These are phyloP conservation scores for Tetraselmis chui DNA, from an alignment of 139 green algal genomes.

Conservation along the genomic window DNA sequence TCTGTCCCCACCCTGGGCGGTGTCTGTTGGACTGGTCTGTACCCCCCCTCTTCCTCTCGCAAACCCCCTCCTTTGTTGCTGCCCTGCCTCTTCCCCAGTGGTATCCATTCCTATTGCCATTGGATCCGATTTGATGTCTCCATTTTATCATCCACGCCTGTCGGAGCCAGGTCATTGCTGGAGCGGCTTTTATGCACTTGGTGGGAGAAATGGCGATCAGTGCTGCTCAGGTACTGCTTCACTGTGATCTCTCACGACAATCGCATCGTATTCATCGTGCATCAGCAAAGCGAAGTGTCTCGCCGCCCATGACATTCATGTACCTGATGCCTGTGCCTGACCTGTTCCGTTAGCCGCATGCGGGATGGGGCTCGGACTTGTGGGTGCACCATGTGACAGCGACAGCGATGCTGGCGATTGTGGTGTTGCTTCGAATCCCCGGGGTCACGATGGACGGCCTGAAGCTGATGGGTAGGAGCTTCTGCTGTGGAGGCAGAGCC, in stretches of 20 bases:
- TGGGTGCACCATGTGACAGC: neutral
- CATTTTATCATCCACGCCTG: neutral
- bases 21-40: neutral
- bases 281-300: neutral
- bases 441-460: neutral
- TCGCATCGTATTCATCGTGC: too few relatives aligned
- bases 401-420: neutral
- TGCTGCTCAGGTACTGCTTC: neutral
- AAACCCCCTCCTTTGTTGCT: neutral
- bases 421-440: neutral
- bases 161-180: neutral
- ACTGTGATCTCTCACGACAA: neutral
- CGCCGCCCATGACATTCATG: neutral
- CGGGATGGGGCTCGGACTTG: neutral
- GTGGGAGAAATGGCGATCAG: neutral
- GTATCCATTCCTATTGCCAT: too few relatives aligned
- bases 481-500: too few relatives aligned
- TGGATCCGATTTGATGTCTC: neutral
- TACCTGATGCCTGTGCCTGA: too few relatives aligned
- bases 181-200: neutral
- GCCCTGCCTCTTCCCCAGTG: neutral
- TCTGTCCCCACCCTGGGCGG: neutral
- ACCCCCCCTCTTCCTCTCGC: too few relatives aligned
- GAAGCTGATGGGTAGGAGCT: neutral
- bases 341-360: neutral